These are phyloP conservation scores for Beauveria sp. DNA, from an alignment of 2,329 filamentous ascomycete species.

Conservation along the genomic window DNA sequence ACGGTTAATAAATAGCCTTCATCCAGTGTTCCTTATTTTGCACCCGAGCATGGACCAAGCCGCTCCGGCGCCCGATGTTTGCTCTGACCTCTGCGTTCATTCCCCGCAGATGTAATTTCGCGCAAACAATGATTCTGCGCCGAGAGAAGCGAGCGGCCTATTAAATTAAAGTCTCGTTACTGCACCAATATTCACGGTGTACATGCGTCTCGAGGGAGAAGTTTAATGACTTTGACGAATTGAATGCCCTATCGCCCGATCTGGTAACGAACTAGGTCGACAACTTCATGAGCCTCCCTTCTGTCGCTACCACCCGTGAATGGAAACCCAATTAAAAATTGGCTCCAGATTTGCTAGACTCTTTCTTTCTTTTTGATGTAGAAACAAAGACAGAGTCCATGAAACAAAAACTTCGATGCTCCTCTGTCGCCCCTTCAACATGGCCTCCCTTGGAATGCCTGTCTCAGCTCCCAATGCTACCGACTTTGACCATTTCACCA, in stretches of 20 bases:
- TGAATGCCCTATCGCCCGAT: background rate
- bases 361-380: background rate
- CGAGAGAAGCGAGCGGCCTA: no score
- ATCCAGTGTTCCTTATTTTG: no score
- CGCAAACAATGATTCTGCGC: no score
- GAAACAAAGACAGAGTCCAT: background rate
- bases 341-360: background rate
- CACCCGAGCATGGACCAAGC: no score
- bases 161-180: no score
- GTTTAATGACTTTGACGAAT: background rate
- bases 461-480: background rate
- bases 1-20: no score
- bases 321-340: background rate
- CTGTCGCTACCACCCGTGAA: background rate
- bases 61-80: no score
- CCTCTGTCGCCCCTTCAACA: background rate
- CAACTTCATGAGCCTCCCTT: background rate
- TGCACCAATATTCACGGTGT: no score
- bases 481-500: background rate
- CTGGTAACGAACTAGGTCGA: background rate
- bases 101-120: no score
- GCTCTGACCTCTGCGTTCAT: no score
- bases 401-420: background rate
- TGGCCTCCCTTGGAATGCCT: background rate
- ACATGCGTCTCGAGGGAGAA: no score